These are phyloP conservation scores for Apiospora kogelbergensis DNA, from an alignment of 2,329 filamentous ascomycete genomes.

Conservation along the genomic window DNA sequence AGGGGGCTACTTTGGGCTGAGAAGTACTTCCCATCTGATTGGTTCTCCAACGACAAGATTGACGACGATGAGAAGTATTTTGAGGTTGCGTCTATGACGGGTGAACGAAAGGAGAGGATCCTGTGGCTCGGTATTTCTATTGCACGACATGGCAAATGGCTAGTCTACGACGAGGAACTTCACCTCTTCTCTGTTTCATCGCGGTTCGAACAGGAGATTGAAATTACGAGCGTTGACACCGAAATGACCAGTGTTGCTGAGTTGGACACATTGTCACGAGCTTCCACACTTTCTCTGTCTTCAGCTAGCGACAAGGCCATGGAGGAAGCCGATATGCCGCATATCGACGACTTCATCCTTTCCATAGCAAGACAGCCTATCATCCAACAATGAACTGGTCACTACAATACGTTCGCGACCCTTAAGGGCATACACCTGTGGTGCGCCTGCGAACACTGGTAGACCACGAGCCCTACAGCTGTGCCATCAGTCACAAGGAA, in stretches of 20 bases:
- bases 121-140: conserved; percentile 57
- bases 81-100: conserved; percentile 58
- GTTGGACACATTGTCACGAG: background rate
- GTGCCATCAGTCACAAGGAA: too few species aligned
- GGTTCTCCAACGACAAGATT: conserved; percentile 57
- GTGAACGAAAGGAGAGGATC: conserved; percentile 57
- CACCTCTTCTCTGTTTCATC: conserved; percentile 40
- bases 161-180: conserved; percentile 40
- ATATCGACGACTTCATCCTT: conserved; percentile 1
- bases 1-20: conserved; percentile 61
- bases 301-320: background rate
- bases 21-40: conserved; percentile 56
- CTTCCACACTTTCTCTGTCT: background rate
- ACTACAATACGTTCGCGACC: background rate
- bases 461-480: too few species aligned
- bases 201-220: conserved; percentile 38
- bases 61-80: conserved; percentile 69
- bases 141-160: conserved; percentile 40
- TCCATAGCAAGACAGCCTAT: background rate
- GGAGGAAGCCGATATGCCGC: background rate
- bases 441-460: too few species aligned
- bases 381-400: background rate
- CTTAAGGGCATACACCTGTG: too few species aligned
- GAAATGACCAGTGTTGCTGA: conserved; percentile 3
- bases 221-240: conserved; percentile 12